Base-by-base conservation (phyloP, 495 filamentous ascomycete species). In the Barbatosphaeria neglecta region DNA sequence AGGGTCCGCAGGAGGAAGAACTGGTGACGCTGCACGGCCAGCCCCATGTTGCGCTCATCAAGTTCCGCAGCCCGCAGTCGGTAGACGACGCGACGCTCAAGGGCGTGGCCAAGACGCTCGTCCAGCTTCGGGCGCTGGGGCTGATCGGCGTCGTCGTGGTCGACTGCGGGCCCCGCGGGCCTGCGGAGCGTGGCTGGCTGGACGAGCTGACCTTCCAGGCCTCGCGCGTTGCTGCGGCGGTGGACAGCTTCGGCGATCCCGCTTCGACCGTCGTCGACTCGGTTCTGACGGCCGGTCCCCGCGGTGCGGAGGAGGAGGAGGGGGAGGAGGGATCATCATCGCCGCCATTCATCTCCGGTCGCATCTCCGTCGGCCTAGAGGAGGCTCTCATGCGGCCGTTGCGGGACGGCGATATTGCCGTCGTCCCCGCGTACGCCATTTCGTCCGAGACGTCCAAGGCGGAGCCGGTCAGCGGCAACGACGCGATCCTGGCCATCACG, bases 1-100 rank as follows among this genome's bases (percentile, higher is more conserved):
- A 65, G 37, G 61, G 62, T 2, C 50, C 52, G 0, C 47, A 24
- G 19, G 46, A 41, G 37, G 48, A 69, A 49, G 39, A 63, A 42
- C 45, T 62, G 37, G 43, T 50, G 42, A 47, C 56, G 18, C 55
- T 56, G 24, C 63, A 50, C 44, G 72, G 77, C 37, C 72, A 75
- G 25, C 63, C 90, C 19, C 88, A 96, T 61, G 67, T 94, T 25
- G 89, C 92, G 10, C 60, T 99, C 47, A 80, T 99, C 44, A 95
- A 94, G 59, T 72, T 97, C 38, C 77, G 82, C 33, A 74, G 73
- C 20, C 83, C 86, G 4, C 81, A 92, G 55, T 59, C 61, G 1
- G 71, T 92, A 43, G 73, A 82, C 55, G 76, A 89, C 45, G 60
- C 65, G 6, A 83, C 76, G 0, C 55, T 97, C 2, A 56, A 78